A percentile compares a stretch with the other conserved stretches of the same genome.
Conservation (phyloP, 768 basidiomycete genomes). For the Trametes sanguinea region DNA sequence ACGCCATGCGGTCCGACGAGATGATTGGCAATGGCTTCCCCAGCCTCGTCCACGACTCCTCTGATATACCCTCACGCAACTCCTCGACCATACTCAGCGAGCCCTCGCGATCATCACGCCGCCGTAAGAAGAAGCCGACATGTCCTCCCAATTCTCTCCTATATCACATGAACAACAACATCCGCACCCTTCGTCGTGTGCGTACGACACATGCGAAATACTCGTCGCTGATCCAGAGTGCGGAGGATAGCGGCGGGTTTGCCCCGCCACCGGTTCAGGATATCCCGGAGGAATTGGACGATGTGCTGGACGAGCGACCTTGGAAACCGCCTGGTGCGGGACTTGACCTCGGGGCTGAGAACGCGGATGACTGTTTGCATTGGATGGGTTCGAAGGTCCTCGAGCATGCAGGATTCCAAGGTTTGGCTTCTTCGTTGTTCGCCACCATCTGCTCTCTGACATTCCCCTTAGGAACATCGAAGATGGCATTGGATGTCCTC, state of each 20-base stretch:
- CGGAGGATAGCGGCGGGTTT: conserved; percentile 30
- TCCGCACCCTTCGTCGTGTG: conserved; percentile 72
- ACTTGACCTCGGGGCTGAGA: conserved; percentile 60
- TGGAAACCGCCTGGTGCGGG: conserved; percentile 45
- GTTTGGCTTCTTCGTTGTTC: conserved; percentile 40
- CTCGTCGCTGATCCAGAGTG: conserved; percentile 50
- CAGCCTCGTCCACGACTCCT: conserved; percentile 36
- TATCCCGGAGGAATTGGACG: conserved; percentile 35
- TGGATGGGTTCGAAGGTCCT: conserved; percentile 79
- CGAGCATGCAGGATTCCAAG: conserved; percentile 93
- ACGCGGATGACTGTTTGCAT: conserved; percentile 62
- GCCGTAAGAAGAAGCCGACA: conserved; percentile 39
- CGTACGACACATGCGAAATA: conserved; percentile 75
- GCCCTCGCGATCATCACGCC: conserved; percentile 28
- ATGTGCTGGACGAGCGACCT: conserved; percentile 55
- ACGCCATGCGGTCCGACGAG: conserved; percentile 60
- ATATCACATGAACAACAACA: conserved; percentile 74
- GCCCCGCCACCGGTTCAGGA: conserved; percentile 10
- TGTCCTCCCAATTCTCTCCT: conserved; percentile 47
- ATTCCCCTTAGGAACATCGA: conserved; percentile 60
- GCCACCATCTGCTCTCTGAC: background rate
- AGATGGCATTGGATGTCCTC: conserved; percentile 74
- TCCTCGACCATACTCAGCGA: conserved; percentile 22
- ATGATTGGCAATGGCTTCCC: conserved; percentile 68
- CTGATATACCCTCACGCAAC: conserved; percentile 27